Conservation (phyloP, 2,329 filamentous ascomycete genomes). For the Paecilomyces fulvus region DNA sequence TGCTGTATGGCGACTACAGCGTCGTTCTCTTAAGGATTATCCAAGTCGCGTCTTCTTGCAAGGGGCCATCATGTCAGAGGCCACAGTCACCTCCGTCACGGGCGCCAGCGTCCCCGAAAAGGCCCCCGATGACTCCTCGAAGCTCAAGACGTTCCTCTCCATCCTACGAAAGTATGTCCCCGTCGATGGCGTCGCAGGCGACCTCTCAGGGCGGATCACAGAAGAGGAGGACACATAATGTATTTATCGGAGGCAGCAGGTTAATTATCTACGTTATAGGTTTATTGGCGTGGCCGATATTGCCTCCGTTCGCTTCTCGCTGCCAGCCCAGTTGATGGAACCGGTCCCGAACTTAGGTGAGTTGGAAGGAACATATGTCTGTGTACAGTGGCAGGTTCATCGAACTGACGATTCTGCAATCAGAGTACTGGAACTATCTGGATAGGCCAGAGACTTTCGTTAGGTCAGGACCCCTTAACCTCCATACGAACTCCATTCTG, state of each 20-base stretch:
- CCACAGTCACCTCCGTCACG: not conserved
- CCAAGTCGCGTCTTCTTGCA: not conserved
- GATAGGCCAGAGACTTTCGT: conserved; percentile 88
- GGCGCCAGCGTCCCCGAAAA: conserved; percentile 38
- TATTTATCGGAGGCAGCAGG: not conserved
- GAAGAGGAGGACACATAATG: conserved; percentile 2
- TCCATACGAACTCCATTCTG: conserved; percentile 21
- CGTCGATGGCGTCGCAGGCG: not conserved
- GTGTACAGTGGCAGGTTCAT: not conserved
- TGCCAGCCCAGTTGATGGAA: conserved; percentile 90
- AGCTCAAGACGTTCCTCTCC: conserved; percentile 78
- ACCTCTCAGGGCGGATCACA: not conserved
- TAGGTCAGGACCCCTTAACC: conserved; percentile 36
- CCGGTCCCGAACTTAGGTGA: conserved; percentile 82
- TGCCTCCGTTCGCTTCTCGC: conserved; percentile 87
- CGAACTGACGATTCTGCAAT: conserved; percentile 8
- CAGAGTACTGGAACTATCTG: conserved; percentile 97
- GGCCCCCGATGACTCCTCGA: conserved; percentile 68
- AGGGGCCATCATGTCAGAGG: not conserved
- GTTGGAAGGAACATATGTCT: conserved; percentile 12
- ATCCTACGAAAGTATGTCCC: conserved; percentile 75
- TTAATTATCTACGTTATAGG: conserved; percentile 39
- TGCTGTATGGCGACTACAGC: not conserved
- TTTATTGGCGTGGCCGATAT: conserved; percentile 96
- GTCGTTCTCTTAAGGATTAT: not conserved